Base-by-base conservation (phyloP, 2,329 filamentous ascomycete species). In the Colletotrichum truncatum region DNA sequence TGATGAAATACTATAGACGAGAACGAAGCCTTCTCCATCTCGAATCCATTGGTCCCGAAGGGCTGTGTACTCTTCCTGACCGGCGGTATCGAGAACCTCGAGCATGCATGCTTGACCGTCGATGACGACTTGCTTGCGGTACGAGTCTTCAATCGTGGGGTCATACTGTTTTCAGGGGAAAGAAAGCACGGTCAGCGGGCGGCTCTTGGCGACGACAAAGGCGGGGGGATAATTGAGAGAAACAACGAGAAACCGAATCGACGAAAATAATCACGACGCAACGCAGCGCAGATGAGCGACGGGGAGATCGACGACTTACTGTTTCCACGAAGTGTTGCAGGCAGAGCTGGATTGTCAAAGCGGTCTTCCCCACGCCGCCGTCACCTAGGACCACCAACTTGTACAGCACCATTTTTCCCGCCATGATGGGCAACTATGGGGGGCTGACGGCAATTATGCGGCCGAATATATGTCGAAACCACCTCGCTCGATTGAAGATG, bases 261-360 rank as follows among this genome's bases (percentile, higher is more conserved):
- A 56, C 32, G 14, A 61, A 38, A 43, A 55, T 25, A 26, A 32
- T 45, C 21, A 21, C 28, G 28, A 26, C 46, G 36, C 57, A 60
- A 46, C 43, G 43, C 36, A 26, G 14, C 12, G 48, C 25, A 45
- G 39, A n/a, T n/a, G 26, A 46, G 58, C 55, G 30, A 49, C 25
- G 48, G 59, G 46, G 54, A 34, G n/a, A 46, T 38, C 25, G 43
- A 38, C 41, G 66, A 84, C 87, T 81, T 81, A 90, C 88, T 68
- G 94, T 98, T 83, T 98, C 95, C 74, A 98, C 94, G 78, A 99
- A 99, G 81, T 99, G 96, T 81, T 98, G 97, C 75, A 98, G 83
- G 79, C 96, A 98, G 73, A 99, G 86, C 89, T 99, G 94, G 76
- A 97, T 97, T 64, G 94, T 97, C 76, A 97, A 84, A 74, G 94